Percentiles rank a stretch among this genome's conserved stretches.
These are phyloP conservation scores for Dissophora ornata DNA, from an alignment of 192 early-diverging fungal species.

Conservation along the genomic window DNA sequence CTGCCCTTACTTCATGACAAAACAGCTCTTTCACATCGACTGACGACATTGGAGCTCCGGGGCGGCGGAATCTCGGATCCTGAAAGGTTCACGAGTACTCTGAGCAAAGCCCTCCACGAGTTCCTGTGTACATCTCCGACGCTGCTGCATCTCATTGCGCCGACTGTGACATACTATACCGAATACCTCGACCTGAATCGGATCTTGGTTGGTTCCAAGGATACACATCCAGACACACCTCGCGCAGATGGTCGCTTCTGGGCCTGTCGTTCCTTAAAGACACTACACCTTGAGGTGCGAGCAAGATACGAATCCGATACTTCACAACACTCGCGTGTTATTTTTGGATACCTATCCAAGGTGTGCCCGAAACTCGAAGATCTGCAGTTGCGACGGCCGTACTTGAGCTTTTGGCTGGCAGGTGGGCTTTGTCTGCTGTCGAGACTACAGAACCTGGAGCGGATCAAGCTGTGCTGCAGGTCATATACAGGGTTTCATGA, in stretches of 20 bases:
- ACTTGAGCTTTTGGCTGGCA: constrained; percentile 11
- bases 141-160: constrained; percentile 17
- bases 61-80: constrained; percentile 6
- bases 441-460: constrained; percentile 11
- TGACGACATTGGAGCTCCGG: constrained; percentile 17
- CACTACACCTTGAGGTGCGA: constrained; percentile 17
- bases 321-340: constrained; percentile 16
- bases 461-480: constrained; percentile 14
- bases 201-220: constrained; percentile 19
- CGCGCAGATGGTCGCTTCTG: constrained; percentile 20
- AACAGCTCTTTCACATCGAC: background rate
- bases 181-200: constrained; percentile 20
- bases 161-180: constrained; percentile 20
- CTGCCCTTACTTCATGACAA: constrained; percentile 9
- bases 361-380: constrained; percentile 6
- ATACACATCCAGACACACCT: constrained; percentile 17
- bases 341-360: constrained; percentile 22
- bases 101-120: constrained; percentile 12
- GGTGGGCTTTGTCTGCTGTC: constrained; percentile 18
- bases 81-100: constrained; percentile 8
- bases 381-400: constrained; percentile 12
- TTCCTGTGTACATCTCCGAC: constrained; percentile 23
- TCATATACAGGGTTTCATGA: constrained; percentile 13
- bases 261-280: constrained; percentile 13
- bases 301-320: constrained; percentile 19